These are phyloP conservation scores for Avena atlantica DNA, from an alignment of 176 grass and related monocot genomes.

Conservation along the genomic window DNA sequence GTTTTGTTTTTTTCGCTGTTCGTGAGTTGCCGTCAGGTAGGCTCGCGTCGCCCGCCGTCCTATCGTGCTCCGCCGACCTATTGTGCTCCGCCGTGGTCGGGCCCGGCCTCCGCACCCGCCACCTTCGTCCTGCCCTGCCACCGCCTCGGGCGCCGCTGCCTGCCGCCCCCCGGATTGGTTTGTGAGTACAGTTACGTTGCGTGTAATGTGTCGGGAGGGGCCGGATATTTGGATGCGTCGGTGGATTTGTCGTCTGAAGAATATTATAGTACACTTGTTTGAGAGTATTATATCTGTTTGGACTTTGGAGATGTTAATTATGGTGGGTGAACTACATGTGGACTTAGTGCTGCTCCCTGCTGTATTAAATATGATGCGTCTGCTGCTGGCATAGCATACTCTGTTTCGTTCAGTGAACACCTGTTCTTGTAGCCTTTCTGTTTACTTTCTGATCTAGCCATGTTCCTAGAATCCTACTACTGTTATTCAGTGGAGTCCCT, in stretches of 20 bases:
- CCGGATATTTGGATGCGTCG: background rate
- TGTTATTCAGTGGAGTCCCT: background rate
- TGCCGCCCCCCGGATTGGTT: constrained; percentile 6
- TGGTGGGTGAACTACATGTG: background rate
- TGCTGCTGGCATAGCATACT: background rate
- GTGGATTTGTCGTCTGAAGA: background rate
- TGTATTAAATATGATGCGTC: background rate
- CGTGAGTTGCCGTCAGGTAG: background rate
- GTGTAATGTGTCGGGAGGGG: constrained; percentile 4
- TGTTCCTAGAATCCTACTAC: background rate
- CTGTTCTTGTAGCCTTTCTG: background rate
- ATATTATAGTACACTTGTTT: background rate
- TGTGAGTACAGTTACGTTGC: constrained; percentile 4
- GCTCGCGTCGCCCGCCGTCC: background rate
- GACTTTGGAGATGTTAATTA: background rate
- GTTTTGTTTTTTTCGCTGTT: background rate
- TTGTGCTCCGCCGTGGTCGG: background rate
- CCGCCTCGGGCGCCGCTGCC: background rate
- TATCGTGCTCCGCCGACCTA: background rate
- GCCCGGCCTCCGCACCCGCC: background rate
- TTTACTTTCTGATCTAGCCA: background rate
- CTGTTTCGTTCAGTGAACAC: background rate
- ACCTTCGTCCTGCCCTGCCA: background rate
- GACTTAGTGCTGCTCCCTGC: background rate
- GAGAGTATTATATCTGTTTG: background rate